Percentiles rank a stretch among this genome's conserved stretches.
These are phyloP conservation scores for Citrullus amarus DNA, from an alignment of 306 rosid species.

Conservation along the genomic window DNA sequence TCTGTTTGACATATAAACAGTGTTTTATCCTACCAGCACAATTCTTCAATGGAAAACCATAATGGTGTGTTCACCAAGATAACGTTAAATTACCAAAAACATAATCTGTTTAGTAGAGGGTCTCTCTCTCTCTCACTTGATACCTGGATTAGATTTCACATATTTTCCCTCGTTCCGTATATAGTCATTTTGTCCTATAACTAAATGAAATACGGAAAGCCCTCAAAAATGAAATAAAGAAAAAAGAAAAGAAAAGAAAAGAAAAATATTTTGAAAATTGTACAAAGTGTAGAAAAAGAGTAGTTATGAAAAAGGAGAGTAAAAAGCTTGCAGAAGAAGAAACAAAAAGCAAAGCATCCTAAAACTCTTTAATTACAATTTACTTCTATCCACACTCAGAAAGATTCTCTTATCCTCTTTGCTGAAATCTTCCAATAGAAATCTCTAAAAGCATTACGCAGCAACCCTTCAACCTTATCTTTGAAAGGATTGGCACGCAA, in stretches of 20 bases:
- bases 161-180: background rate
- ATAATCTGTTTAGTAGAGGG: background rate
- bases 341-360: background rate
- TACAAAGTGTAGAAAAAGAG: background rate
- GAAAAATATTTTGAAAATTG: background rate
- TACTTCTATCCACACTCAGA: background rate
- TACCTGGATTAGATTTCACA: background rate
- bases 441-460: background rate
- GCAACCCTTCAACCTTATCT: background rate
- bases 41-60: background rate
- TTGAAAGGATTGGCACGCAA: background rate
- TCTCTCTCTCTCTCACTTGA: background rate
- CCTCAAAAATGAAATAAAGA: background rate
- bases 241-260: background rate
- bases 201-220: background rate
- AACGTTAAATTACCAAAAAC: background rate
- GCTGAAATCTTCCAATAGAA: background rate
- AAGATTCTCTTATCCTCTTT: background rate
- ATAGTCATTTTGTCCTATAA: background rate
- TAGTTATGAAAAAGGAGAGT: background rate
- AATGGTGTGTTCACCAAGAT: background rate
- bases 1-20: background rate
- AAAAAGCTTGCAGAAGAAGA: constrained; percentile 1
- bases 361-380: background rate
- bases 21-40: background rate